These are phyloP conservation scores for Afroboletus lepidellus DNA, from an alignment of 1,284 basidiomycete genomes.

Conservation along the genomic window DNA sequence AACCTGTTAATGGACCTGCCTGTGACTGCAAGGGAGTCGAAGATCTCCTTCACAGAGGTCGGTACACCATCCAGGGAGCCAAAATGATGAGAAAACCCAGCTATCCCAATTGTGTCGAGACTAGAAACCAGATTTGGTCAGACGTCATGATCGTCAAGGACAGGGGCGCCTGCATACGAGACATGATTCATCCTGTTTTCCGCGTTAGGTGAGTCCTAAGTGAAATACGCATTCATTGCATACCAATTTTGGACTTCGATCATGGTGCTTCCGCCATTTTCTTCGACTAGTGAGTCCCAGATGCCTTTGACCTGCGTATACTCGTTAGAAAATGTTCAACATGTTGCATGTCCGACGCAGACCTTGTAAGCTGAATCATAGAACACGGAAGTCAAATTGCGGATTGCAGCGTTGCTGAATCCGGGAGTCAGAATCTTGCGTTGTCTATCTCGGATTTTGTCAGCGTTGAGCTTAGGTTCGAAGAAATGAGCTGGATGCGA, in stretches of 20 bases:
- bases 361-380: conserved; percentile 42
- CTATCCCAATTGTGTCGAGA: conserved; percentile 59
- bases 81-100: conserved; percentile 61
- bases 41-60: conserved; percentile 44
- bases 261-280: conserved; percentile 23
- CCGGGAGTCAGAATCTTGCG: conserved; percentile 47
- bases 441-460: conserved; percentile 33
- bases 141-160: conserved; percentile 2
- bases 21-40: conserved; percentile 40
- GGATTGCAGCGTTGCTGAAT: conserved; percentile 47
- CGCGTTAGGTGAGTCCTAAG: conserved; percentile 16
- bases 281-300: conserved; percentile 52
- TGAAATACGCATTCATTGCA: background rate
- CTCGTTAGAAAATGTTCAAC: too few relatives aligned
- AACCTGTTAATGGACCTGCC: conserved; percentile 29
- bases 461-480: too few relatives aligned
- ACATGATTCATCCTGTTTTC: conserved; percentile 49
- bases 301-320: conserved; percentile 29
- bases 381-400: conserved; percentile 43
- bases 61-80: conserved; percentile 48
- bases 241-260: conserved; percentile 51
- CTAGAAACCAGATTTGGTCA: conserved; percentile 36
- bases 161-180: conserved; percentile 39
- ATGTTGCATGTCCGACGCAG: too few relatives aligned
- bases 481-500: too few relatives aligned